Evolutionary conservation across 2,329 filamentous ascomycete genomes (phyloP), one percentile per base, ranked within the genome.

Genomic region (Xylaria sp.): DNA sequence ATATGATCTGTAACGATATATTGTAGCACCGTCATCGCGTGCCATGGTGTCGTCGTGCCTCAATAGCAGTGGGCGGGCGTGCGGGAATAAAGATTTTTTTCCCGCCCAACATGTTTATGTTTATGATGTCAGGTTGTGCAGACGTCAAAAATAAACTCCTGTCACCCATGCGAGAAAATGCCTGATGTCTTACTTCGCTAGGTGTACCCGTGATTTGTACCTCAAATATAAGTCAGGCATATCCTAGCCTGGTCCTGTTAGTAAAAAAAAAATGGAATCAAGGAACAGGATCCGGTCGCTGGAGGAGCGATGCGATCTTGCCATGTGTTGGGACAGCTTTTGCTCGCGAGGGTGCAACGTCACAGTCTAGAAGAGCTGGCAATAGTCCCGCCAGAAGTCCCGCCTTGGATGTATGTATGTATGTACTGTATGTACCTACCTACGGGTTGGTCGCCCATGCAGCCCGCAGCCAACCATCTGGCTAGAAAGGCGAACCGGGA

Each of bases 401-500:
- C 24, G 27, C 5, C 55, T 61, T 64, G 54, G 17, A 50, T 67
- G 54, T 60, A 19, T 24, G 14, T 57, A 42, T 34, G 14, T 57
- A 42, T 34, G 14, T 57, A 42, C 36, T 24, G 14, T 57, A 42
- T 34, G 14, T 57, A 42, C 36, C 4, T 48, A 24, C n/a, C 7
- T 47, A 47, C n/a, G 42, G 32, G 53, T 53, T 36, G 36, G 48
- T 24, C 50, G 14, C 39, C 50, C 67, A 61, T 63, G 63, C 30
- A 57, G 45, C 32, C 27, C 39, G 39, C 42, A 39, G 54, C 68
- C 65, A 69, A 69, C 68, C 68, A 67, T 11, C 53, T 17, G 32
- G 42, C 36, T n/a, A 56, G 56, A 47, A 64, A 64, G 68, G 63
- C 57, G 64, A 70, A 61, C 69, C 61, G 60, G 73, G 71, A 61